phyloP scores from a whole-genome alignment of 495 filamentous ascomycete species.

The Hypoxylon fuscum region DNA sequence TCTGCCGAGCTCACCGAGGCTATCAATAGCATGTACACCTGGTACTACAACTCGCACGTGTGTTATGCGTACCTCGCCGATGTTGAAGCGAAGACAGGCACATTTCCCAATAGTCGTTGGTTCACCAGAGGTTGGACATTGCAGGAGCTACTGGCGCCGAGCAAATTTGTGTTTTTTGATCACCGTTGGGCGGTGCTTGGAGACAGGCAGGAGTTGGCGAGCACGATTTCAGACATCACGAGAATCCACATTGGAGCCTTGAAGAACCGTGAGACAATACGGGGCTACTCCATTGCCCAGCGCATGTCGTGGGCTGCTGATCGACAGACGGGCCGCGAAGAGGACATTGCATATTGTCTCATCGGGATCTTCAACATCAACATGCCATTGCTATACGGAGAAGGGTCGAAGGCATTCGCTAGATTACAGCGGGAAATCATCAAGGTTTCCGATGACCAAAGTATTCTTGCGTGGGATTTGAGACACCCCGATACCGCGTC shows the following conservation, averaged over 20 bases:
- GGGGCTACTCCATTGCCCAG: constrained; percentile 40
- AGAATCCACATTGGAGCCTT: constrained; percentile 41
- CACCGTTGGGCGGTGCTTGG: constrained; percentile 43
- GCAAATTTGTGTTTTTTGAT: constrained; percentile 46
- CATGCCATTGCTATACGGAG: constrained; percentile 54
- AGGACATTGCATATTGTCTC: constrained; percentile 52
- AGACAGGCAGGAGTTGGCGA: constrained; percentile 19
- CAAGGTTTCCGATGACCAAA: constrained; percentile 41
- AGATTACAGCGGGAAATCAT: constrained; percentile 48
- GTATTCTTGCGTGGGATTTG: constrained; percentile 44
- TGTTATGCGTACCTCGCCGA: constrained; percentile 53
- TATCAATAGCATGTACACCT: constrained; percentile 53
- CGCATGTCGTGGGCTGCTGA: constrained; percentile 51
- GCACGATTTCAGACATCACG: constrained; percentile 34
- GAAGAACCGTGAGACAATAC: constrained; percentile 25
- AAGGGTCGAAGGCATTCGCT: constrained; percentile 43
- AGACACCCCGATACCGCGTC: not conserved
- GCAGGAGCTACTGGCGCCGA: constrained; percentile 56
- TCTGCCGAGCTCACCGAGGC: constrained; percentile 53
- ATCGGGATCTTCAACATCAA: constrained; percentile 49
- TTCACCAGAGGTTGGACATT: constrained; percentile 57
- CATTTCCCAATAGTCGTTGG: constrained; percentile 50
- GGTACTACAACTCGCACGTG: constrained; percentile 44
- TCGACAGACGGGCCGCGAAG: constrained; percentile 35
- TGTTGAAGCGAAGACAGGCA: constrained; percentile 23